Evolutionary conservation across 441 rosid genomes (phyloP).

Genomic region (Manihot esculenta): DNA sequence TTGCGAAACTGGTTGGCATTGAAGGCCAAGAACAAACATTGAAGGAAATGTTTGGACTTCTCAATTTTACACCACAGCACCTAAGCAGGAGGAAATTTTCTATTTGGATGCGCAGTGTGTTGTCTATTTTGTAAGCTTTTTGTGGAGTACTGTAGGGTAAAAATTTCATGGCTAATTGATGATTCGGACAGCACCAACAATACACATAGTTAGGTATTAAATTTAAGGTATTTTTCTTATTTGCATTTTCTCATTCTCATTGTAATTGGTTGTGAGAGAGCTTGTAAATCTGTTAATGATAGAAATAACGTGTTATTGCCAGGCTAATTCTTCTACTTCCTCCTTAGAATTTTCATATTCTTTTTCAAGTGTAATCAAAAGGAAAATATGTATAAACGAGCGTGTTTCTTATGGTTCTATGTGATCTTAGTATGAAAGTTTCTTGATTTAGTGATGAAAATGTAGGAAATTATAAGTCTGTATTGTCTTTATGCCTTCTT

Average conservation of each 20-base stretch:
- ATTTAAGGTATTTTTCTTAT: background rate
- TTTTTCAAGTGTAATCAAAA: background rate
- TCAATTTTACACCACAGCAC: constrained; percentile 56
- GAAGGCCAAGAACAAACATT: constrained; percentile 57
- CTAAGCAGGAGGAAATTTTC: constrained; percentile 36
- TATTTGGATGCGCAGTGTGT: constrained; percentile 50
- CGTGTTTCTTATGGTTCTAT: background rate
- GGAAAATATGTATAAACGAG: background rate
- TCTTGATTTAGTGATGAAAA: background rate
- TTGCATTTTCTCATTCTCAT: constrained; percentile 13
- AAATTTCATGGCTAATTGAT: constrained; percentile 4
- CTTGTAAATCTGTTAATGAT: constrained; percentile 21
- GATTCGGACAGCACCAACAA: constrained; percentile 12
- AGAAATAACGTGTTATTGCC: constrained; percentile 3
- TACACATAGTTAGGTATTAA: constrained; percentile 1
- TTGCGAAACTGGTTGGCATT: constrained; percentile 71
- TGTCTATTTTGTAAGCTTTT: constrained; percentile 40
- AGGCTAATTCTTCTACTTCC: constrained; percentile 4
- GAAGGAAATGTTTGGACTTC: constrained; percentile 79
- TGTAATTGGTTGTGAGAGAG: constrained; percentile 13
- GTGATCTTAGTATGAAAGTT: background rate
- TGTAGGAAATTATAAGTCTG: background rate
- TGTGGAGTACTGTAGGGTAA: background rate
- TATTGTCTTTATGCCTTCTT: background rate
- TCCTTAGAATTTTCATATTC: background rate